Evolutionary conservation across 2,329 filamentous ascomycete genomes (phyloP).

Genomic region (Colletotrichum brevisporum): DNA sequence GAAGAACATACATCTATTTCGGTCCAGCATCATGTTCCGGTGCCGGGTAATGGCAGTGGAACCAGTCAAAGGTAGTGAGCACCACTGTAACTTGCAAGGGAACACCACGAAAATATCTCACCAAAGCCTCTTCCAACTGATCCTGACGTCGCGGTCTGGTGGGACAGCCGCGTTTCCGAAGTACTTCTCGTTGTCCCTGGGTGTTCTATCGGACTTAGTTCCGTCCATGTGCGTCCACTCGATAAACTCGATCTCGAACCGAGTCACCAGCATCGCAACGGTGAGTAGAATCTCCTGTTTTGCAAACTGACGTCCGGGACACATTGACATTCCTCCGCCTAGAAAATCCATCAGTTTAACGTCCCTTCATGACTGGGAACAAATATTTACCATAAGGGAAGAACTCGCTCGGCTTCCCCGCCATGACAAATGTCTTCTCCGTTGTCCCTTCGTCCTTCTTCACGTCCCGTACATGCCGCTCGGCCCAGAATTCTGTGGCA

Average conservation of each 20-base stretch:
- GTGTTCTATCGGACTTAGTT: slow-evolving; percentile 8
- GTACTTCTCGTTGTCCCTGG: slow-evolving; percentile 30
- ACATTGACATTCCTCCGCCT: slow-evolving; percentile 53
- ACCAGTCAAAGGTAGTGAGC: too few relatives aligned
- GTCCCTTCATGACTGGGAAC: background rate
- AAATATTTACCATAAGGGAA: slow-evolving; percentile 32
- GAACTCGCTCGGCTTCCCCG: slow-evolving; percentile 30
- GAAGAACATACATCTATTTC: background rate
- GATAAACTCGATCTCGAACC: slow-evolving; percentile 51
- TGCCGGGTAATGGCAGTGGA: too few relatives aligned
- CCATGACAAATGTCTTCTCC: slow-evolving; percentile 19
- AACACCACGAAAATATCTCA: background rate
- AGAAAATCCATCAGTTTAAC: fast-evolving
- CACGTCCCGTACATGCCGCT: slow-evolving; percentile 34
- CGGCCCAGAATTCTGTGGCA: slow-evolving; percentile 41
- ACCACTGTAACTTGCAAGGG: too few relatives aligned
- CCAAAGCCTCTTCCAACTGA: slow-evolving; percentile 31
- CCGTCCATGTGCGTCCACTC: slow-evolving; percentile 37
- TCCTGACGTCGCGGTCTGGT: slow-evolving; percentile 35
- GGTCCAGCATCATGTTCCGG: too few relatives aligned
- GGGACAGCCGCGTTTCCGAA: slow-evolving; percentile 37
- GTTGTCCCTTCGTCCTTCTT: background rate
- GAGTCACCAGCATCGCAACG: slow-evolving; percentile 48
- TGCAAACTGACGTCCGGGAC: slow-evolving; percentile 56
- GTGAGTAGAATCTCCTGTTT: slow-evolving; percentile 56